Conservation (phyloP, 179 eudicot genomes). For the Spinacia oleracea region DNA sequence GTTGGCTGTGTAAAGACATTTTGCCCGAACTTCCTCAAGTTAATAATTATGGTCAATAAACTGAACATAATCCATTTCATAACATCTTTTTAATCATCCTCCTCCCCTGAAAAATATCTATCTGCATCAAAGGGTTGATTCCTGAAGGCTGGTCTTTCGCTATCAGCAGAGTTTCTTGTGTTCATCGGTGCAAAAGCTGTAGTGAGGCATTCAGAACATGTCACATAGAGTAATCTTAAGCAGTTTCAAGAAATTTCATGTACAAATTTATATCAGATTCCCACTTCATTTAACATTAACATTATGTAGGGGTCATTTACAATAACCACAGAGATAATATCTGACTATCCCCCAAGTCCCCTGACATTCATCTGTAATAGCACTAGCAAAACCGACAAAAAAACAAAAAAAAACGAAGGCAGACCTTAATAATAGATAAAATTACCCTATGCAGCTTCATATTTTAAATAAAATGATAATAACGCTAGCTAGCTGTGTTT, state of each 20-base stretch:
- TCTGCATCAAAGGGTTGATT: constrained; percentile 60
- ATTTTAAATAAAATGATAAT: background rate
- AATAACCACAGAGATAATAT: background rate
- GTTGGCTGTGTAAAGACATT: background rate
- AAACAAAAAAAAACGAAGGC: background rate
- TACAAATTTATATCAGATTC: background rate
- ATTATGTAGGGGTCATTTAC: background rate
- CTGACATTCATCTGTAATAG: background rate
- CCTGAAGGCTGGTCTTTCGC: constrained; percentile 36
- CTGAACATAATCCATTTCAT: background rate
- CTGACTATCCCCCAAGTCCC: background rate
- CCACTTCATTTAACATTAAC: background rate
- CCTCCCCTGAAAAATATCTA: constrained; percentile 59
- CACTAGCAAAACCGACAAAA: background rate
- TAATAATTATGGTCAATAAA: background rate
- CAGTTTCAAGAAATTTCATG: background rate
- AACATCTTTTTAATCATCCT: constrained; percentile 35
- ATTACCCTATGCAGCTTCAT: background rate
- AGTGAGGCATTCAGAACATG: constrained; percentile 19
- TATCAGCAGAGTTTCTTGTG: constrained; percentile 40
- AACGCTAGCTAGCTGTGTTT: background rate
- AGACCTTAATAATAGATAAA: background rate
- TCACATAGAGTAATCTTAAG: constrained; percentile 14
- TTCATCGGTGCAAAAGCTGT: constrained; percentile 97
- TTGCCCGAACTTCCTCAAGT: background rate